Evolutionary conservation across 2,329 filamentous ascomycete genomes (phyloP), one percentile per base, ranked within the genome.

Genomic region (Ceratocystis cacaofunesta): DNA sequence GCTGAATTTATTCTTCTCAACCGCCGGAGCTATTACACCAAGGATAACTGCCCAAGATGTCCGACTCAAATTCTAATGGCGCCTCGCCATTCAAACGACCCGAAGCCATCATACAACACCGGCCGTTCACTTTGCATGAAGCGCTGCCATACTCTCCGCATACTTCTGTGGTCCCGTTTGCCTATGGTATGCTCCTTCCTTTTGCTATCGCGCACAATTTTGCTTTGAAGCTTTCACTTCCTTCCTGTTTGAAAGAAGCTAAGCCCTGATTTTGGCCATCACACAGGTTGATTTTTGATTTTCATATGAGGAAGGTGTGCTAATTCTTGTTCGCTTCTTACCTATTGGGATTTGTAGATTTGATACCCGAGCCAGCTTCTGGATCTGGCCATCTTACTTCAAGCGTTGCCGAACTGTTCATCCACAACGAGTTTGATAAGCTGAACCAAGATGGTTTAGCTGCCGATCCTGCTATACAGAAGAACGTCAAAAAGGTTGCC

Each of bases 111-210:
- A 25, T 25, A 5, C 58, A 67, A 58, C 60, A 60, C 25, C 74
- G 79, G 65, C 79, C 85, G 1, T 84, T 86, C 72, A 82, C 82
- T 2, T 81, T 94, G 12, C 82, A 87, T 66, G 88, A 94, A 72
- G 89, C 89, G 36, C 78, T 94, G 58, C 87, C 88, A n/a, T 92
- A 86, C 75, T 89, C 89, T 63, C 89, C 90, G 28, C 86, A 92
- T 72, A 89, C 86, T 61, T 90, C 88, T 2, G 87, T 92, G 61
- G 81, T 89, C 63, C 89, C 89, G 2, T 90, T 92, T 74, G 84
- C 88, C 73, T 82, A 88, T 69, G 85, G 89, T 91, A 75, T 63
- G 17, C 41, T 10, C 52, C 63, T 61, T 64, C 48, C 63, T 30
- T 19, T 52, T 28, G 43, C 6, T 30, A 12, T 22, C 60, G 55